Conservation (phyloP, 2,329 filamentous ascomycete species). For the Clarireedia paspali region DNA sequence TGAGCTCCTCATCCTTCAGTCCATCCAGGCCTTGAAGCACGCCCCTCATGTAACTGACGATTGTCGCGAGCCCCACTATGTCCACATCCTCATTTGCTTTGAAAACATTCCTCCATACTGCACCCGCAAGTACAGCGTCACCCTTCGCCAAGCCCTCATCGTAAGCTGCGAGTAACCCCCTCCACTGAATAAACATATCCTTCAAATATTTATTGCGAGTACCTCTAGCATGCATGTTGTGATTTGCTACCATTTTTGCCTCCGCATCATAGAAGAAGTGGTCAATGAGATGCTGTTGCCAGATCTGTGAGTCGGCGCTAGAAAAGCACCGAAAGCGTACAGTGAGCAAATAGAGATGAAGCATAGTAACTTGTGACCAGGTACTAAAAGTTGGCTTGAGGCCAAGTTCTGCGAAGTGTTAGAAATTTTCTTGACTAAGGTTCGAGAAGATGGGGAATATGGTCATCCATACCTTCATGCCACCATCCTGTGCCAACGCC, state of each 20-base stretch:
- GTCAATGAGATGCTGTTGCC: constrained; percentile 87
- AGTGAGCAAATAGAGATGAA: constrained; percentile 90
- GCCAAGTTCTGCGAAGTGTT: constrained; percentile 52
- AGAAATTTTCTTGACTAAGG: neutral
- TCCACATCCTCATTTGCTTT: constrained; percentile 62
- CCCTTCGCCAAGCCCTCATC: constrained; percentile 73
- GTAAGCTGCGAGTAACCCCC: constrained; percentile 75
- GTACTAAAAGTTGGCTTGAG: constrained; percentile 85
- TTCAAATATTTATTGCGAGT: constrained; percentile 64
- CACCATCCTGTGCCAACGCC: constrained; percentile 69
- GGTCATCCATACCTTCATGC: constrained; percentile 61
- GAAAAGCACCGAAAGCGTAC: constrained; percentile 76
- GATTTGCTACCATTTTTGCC: constrained; percentile 72
- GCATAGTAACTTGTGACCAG: constrained; percentile 92
- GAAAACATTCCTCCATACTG: constrained; percentile 91
- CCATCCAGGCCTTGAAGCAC: constrained; percentile 46
- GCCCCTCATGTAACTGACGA: constrained; percentile 56
- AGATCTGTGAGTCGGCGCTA: constrained; percentile 58
- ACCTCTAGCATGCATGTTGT: constrained; percentile 56
- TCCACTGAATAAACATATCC: constrained; percentile 90
- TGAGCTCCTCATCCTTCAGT: constrained; percentile 44
- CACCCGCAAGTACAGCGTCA: constrained; percentile 69
- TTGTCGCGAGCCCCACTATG: constrained; percentile 49
- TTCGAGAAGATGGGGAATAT: neutral
- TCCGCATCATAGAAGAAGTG: constrained; percentile 92